Base-by-base conservation (phyloP, 805 yeast species). In the Ogataea pini region DNA sequence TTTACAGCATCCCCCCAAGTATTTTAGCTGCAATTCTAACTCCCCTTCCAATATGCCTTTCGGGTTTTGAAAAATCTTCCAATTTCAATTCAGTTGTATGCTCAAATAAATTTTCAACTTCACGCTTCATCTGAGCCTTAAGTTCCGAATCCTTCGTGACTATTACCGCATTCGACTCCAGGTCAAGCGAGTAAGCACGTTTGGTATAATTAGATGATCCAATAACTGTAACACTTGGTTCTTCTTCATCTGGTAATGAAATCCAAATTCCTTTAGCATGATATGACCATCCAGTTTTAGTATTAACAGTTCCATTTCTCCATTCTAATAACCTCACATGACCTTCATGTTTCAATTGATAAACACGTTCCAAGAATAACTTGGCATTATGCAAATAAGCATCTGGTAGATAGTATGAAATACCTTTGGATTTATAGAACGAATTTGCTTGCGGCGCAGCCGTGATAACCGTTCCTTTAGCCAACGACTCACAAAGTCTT, bases 251-350 rank as follows among this genome's bases (percentile, higher is more conserved):
- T 0, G 89, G 86, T 10, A 73, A 71, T 7, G 79, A 73, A 0
- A 88, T 69, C 98, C 98, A 94, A 4, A 92, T 70, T 1, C 99
- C 99, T 63, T 94, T 94, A 12, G 99, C 98, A 63, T 94, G 99
- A 65, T 94, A 94, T 0, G 97, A 88, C 98, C 99, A 92, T 1
- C 99, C 99, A 24, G 73, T 77, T 0, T 83, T 78, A 7, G 86
- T 78, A 61, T 89, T 89, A 3, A 89, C 96, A 2, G 82, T 72
- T 1, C 99, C 99, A 42, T 79, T 81, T 60, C 79, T 77, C 99
- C 99, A 94, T 66, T 92, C 98, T 47, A 74, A 75, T 31, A 94
- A 70, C 16, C 70, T 66, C 25, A 92, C 82, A 29, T 71, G 56
- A 14, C 72, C 69, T 57, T 73, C 77, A 1, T 75, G 72, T 25